phyloP scores from a whole-genome alignment of 78 protist species.

The Dictyostelium capitatum region DNA sequence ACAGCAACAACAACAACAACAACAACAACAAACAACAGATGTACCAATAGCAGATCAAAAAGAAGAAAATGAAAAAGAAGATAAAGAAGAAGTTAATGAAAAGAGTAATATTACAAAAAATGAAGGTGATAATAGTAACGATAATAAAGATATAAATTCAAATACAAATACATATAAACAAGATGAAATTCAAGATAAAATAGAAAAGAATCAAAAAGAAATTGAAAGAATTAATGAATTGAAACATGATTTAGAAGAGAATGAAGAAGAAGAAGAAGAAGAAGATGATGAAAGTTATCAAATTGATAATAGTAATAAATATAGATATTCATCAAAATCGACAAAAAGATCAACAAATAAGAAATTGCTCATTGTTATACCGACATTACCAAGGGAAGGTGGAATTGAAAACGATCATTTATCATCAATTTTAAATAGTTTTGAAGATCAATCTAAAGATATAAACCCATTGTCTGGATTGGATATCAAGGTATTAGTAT shows the following conservation, averaged over 20 bases:
- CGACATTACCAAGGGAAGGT: background rate
- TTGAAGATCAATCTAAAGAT: constrained; percentile 14
- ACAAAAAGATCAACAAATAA: background rate
- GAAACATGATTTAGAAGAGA: background rate
- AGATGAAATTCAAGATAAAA: no score
- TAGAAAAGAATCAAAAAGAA: no score
- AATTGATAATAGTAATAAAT: background rate
- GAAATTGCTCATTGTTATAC: constrained; percentile 16
- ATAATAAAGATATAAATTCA: background rate
- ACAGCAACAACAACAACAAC: background rate
- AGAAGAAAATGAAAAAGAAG: background rate
- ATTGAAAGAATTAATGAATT: background rate
- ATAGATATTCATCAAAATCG: background rate
- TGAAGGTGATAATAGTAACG: background rate
- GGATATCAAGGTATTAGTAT: background rate
- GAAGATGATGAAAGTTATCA: background rate
- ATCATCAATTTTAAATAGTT: background rate
- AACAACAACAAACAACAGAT: background rate
- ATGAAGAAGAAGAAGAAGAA: background rate
- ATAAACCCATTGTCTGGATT: background rate
- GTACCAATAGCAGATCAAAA: background rate
- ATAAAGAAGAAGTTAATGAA: background rate
- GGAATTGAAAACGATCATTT: background rate
- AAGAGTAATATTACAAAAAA: background rate
- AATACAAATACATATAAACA: no score